Conservation (phyloP, 164 flowering plant species). For the Sextonia rubra region DNA sequence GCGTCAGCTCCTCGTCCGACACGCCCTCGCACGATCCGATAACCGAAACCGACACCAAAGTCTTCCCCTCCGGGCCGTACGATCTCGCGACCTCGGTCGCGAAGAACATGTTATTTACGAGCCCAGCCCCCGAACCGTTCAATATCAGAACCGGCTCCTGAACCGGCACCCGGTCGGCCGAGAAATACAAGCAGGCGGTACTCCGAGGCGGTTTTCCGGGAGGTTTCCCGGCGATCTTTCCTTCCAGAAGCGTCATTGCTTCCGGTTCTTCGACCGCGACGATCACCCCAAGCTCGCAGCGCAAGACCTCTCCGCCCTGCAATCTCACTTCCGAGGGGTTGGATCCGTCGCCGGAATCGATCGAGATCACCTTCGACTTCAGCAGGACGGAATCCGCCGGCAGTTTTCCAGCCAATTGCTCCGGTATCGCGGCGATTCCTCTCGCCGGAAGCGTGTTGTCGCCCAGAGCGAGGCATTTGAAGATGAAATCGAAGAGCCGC, state of each 20-base stretch:
- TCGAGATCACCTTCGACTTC: conserved; percentile 49
- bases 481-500: conserved; percentile 71
- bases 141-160: conserved; percentile 64
- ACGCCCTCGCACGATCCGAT: conserved; percentile 53
- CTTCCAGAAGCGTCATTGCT: conserved; percentile 49
- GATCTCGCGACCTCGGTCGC: conserved; percentile 78
- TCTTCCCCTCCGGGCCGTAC: conserved; percentile 85
- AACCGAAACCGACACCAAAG: conserved; percentile 72
- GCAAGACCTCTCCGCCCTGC: conserved; percentile 48
- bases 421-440: conserved; percentile 75
- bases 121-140: conserved; percentile 79
- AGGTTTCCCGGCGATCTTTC: conserved; percentile 16
- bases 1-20: conserved; percentile 57
- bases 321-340: conserved; percentile 31
- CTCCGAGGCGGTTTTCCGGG: conserved; percentile 47
- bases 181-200: conserved; percentile 79
- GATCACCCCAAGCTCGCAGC: conserved; percentile 57
- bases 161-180: conserved; percentile 50
- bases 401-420: conserved; percentile 59
- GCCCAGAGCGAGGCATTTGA: conserved; percentile 88
- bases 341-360: conserved; percentile 21
- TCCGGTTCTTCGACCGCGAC: conserved; percentile 80
- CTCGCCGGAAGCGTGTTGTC: conserved; percentile 78
- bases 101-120: conserved; percentile 89
- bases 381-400: conserved; percentile 48